Evolutionary conservation across 306 rosid genomes (phyloP), one percentile per base, ranked within the genome.

Genomic region (Trifolium repens): DNA sequence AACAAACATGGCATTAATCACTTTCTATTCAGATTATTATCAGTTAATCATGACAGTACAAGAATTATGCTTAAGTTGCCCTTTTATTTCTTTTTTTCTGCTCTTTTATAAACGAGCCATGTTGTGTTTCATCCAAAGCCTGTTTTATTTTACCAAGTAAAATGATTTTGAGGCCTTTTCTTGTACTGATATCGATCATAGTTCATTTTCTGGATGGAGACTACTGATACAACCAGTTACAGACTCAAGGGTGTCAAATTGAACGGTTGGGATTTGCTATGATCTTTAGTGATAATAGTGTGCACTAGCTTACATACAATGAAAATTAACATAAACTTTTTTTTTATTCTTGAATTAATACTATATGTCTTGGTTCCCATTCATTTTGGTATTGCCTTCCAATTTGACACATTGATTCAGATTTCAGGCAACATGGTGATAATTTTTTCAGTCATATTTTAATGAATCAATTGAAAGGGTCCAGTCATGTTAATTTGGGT

Each of bases 291-390:
- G 24, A 49, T 61, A 10, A 59, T 47, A 47, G 34, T 35, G 30
- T 59, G 22, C 55, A 58, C 43, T 70, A 43, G 47, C 47, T 64
- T 64, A 39, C 9, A 65, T 39, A 32, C 52, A 65, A 65, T 40
- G 70, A 9, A 65, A 46, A 17, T 40, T 9, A 22, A 46, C 40
- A 67, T 67, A 67, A 11, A 1, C 14, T 10, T 62, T 5, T 62
- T 22, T 22, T 22, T 22, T 22, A 22, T 22, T 22, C 24, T 22
- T 22, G 24, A 22, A 22, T 22, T 22, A 22, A 22, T 22, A 22
- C 24, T 22, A 22, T 22, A 22, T 27, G 32, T 27, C 32, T 27
- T 27, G 32, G 37, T 34, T 34, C 37, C 7, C 37, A 34, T 34
- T 34, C 37, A 34, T 4, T 34, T 34, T 34, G 39, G 39, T 35